Evolutionary conservation across 75 land plant species (phyloP).

Genomic region (Gnetum montanum): DNA sequence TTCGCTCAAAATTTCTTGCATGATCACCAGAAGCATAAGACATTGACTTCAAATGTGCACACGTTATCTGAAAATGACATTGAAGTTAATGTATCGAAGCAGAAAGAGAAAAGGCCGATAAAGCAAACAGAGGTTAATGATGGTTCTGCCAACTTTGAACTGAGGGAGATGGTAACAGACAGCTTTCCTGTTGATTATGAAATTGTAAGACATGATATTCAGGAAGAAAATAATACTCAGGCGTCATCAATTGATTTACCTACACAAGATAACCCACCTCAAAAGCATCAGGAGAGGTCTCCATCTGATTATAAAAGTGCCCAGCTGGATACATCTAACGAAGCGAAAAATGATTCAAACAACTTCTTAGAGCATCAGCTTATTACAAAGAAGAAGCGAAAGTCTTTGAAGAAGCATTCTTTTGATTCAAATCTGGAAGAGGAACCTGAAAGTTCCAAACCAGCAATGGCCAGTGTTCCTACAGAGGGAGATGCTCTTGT

Average conservation of each 20-base stretch:
- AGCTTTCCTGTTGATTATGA: not conserved
- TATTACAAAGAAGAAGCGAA: slow-evolving; percentile 3
- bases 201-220: not conserved
- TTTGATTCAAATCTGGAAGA: not conserved
- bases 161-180: not conserved
- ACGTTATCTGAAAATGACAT: too few relatives aligned
- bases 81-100: too few relatives aligned
- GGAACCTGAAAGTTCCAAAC: not conserved
- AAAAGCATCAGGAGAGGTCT: not conserved
- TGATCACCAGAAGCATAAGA: too few relatives aligned
- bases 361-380: not conserved
- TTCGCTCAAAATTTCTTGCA: too few relatives aligned
- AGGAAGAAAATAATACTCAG: not conserved
- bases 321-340: slow-evolving; percentile 4
- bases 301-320: not conserved
- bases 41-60: too few relatives aligned
- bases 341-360: not conserved
- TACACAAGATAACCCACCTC: not conserved
- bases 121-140: not conserved
- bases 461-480: not conserved
- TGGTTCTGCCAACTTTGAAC: not conserved
- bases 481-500: slow-evolving; percentile 1
- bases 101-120: slow-evolving; percentile 3
- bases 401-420: slow-evolving; percentile 1
- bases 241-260: not conserved